Conservation (phyloP, 139 green algal species). For the Chlorella sp. region DNA sequence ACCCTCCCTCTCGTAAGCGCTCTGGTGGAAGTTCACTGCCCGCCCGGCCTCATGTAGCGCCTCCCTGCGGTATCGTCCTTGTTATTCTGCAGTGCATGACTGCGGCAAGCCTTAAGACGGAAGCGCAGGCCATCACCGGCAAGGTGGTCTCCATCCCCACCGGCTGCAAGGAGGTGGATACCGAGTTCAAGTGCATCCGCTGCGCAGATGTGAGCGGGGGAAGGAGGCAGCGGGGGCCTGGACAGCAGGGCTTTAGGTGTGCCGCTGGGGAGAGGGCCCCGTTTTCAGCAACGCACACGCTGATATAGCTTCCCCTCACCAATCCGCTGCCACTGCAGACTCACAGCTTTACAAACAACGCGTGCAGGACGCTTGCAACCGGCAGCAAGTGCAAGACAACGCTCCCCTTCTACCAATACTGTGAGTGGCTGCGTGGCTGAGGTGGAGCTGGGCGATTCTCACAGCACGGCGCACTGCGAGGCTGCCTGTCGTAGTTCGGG, state of each 20-base stretch:
- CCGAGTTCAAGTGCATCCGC: slow-evolving; percentile 12
- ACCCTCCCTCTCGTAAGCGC: no score
- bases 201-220: neutral
- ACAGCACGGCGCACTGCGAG: no score
- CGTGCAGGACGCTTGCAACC: neutral
- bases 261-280: no score
- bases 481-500: no score
- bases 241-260: no score
- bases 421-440: neutral
- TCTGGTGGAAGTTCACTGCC: no score
- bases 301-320: no score
- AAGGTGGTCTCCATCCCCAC: neutral
- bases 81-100: slow-evolving; percentile 4
- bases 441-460: no score
- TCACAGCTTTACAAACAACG: neutral
- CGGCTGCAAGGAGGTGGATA: neutral
- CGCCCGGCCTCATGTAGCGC: neutral
- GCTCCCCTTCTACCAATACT: neutral
- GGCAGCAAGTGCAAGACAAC: slow-evolving; percentile 2
- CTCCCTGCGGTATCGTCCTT: neutral
- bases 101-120: neutral
- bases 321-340: no score
- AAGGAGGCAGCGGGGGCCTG: no score
- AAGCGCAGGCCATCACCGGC: neutral
- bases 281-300: no score